phyloP scores from a whole-genome alignment of 495 filamentous ascomycete species.

The Aspergillus saccharolyticus region DNA sequence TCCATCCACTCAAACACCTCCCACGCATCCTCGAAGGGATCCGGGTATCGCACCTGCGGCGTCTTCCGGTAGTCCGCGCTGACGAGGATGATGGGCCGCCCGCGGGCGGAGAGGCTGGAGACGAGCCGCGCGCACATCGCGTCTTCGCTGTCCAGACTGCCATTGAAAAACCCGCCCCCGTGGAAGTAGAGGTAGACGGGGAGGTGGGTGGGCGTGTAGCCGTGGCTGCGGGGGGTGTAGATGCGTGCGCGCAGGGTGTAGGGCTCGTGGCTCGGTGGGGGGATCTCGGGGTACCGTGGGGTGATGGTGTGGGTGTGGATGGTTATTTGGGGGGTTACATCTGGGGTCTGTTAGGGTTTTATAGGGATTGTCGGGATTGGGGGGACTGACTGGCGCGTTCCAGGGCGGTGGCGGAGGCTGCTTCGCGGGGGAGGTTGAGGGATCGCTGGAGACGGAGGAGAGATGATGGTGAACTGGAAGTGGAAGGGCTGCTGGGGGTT shows the following conservation, averaged over 20 bases:
- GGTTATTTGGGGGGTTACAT: background rate
- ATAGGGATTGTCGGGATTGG: background rate
- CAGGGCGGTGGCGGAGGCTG: background rate
- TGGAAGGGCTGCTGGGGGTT: background rate
- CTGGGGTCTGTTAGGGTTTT: background rate
- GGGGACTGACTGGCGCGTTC: background rate
- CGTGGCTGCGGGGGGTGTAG: background rate
- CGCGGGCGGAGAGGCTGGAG: conserved; percentile 15
- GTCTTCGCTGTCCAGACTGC: conserved; percentile 42
- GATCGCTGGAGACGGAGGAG: background rate
- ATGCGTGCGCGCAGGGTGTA: background rate
- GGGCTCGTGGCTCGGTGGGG: background rate
- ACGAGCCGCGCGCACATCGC: conserved; percentile 41
- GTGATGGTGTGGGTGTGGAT: background rate
- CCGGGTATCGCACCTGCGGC: conserved; percentile 39
- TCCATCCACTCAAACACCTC: conserved; percentile 46
- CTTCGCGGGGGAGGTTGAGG: background rate
- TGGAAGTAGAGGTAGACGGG: conserved; percentile 47
- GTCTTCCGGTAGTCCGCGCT: conserved; percentile 47
- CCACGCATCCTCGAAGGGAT: conserved; percentile 41
- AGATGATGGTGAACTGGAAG: background rate
- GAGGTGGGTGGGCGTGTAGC: conserved; percentile 9
- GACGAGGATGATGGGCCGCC: conserved; percentile 31
- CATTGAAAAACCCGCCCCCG: conserved; percentile 48
- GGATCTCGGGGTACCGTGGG: background rate